Conservation (phyloP, 2,329 filamentous ascomycete genomes). For the Verticillium nubilum region DNA sequence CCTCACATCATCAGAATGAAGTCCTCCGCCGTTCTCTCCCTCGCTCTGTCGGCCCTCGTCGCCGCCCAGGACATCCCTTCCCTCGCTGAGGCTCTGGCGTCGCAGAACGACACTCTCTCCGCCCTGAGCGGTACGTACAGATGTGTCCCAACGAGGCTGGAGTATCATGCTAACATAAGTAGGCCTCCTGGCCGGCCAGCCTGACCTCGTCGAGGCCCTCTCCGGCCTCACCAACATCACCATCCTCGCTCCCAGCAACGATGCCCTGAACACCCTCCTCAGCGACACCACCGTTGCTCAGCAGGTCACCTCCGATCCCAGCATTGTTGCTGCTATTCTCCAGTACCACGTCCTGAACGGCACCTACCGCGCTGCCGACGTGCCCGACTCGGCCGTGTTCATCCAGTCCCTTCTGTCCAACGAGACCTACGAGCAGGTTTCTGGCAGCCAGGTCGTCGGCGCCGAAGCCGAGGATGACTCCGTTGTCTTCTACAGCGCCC, state of each 20-base stretch:
- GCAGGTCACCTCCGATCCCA: slow-evolving; percentile 12
- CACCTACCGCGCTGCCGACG: slow-evolving; percentile 27
- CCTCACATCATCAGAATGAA: slow-evolving; percentile 7
- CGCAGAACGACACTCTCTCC: slow-evolving; percentile 23
- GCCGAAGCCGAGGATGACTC: slow-evolving; percentile 27
- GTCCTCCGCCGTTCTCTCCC: slow-evolving; percentile 6
- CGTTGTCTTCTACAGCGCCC: slow-evolving; percentile 44
- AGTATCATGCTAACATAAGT: background rate
- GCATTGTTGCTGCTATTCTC: slow-evolving; percentile 32
- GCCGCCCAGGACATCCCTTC: slow-evolving; percentile 12
- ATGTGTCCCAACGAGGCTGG: too few species aligned
- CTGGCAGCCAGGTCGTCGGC: slow-evolving; percentile 53
- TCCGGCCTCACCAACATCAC: slow-evolving; percentile 39
- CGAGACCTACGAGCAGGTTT: slow-evolving; percentile 49
- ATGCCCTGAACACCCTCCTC: slow-evolving; percentile 33
- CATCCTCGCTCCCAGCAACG: slow-evolving; percentile 49
- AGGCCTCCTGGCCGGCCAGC: slow-evolving; percentile 17
- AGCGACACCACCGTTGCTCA: slow-evolving; percentile 13
- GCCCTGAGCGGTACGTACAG: slow-evolving; percentile 11
- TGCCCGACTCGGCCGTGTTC: slow-evolving; percentile 20
- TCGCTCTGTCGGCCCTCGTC: slow-evolving; percentile 13
- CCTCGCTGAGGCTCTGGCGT: slow-evolving; percentile 16
- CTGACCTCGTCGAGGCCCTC: slow-evolving; percentile 5
- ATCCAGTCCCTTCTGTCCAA: slow-evolving; percentile 41
- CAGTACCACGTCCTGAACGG: slow-evolving; percentile 53